Evolutionary conservation across 208 protist genomes (phyloP).

Genomic region (Leishmania arabica): DNA sequence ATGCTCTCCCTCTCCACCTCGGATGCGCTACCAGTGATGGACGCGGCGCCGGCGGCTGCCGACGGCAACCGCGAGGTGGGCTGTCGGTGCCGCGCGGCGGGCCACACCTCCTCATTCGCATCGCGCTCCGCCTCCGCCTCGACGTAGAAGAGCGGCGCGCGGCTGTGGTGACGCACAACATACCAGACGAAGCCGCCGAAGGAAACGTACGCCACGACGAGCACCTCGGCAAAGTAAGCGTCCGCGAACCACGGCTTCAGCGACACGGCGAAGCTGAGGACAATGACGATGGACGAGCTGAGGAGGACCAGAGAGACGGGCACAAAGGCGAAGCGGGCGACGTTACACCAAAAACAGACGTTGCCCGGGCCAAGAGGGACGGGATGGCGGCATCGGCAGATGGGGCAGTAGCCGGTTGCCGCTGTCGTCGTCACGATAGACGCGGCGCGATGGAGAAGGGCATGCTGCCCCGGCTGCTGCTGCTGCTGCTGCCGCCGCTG

Average conservation of each 20-base stretch:
- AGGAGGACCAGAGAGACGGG: constrained; percentile 41
- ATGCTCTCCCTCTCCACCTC: neutral
- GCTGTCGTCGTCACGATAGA: neutral
- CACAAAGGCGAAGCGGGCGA: constrained; percentile 52
- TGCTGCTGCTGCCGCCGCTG: neutral
- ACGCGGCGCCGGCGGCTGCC: neutral
- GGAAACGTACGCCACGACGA: constrained; percentile 38
- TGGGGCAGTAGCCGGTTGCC: constrained; percentile 40
- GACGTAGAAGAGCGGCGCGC: constrained; percentile 15
- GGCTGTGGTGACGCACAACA: constrained; percentile 26
- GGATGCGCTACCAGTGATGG: neutral
- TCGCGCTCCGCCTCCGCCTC: constrained; percentile 20
- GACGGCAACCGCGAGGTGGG: neutral
- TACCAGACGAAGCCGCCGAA: constrained; percentile 25
- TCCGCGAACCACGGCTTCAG: constrained; percentile 72
- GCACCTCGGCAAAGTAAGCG: constrained; percentile 40
- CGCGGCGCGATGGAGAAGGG: neutral
- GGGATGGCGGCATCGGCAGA: constrained; percentile 53
- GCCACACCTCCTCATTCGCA: constrained; percentile 3
- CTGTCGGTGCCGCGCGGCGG: neutral
- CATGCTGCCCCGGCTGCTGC: neutral
- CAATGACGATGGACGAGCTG: constrained; percentile 30
- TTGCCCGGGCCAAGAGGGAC: constrained; percentile 39
- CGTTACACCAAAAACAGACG: constrained; percentile 71
- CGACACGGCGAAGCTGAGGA: constrained; percentile 46